Evolutionary conservation across 2,329 filamentous ascomycete species (phyloP).

Genomic region (Beauveria sp.): DNA sequence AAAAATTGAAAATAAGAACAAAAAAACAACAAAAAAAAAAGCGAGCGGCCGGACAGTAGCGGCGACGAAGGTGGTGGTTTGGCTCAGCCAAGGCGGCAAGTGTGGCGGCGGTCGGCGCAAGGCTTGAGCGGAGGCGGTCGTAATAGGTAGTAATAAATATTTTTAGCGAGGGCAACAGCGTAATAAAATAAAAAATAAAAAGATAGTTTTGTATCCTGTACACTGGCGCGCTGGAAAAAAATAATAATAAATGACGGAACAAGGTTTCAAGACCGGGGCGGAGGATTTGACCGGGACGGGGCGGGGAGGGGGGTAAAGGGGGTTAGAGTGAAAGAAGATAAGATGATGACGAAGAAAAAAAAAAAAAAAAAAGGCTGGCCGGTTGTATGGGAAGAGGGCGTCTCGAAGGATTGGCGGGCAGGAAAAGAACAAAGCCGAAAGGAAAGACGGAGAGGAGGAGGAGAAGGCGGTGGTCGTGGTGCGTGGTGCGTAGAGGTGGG

Average conservation of each 20-base stretch:
- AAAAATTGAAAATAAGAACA: neutral
- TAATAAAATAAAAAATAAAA: neutral
- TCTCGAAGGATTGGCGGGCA: neutral
- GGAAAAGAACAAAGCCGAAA: neutral
- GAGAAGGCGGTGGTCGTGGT: neutral
- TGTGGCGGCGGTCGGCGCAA: constrained; percentile 4
- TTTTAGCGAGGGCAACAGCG: neutral
- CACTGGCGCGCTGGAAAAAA: neutral
- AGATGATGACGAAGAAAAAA: neutral
- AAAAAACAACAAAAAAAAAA: neutral
- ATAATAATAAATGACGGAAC: neutral
- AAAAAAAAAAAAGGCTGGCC: neutral
- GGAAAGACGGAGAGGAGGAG: neutral
- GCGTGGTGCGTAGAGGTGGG: neutral
- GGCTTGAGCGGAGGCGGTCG: constrained; percentile 2
- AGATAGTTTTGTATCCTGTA: neutral
- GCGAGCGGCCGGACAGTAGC: neutral
- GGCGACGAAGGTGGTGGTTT: neutral
- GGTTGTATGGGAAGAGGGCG: neutral
- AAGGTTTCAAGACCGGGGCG: neutral
- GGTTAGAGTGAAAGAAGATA: neutral
- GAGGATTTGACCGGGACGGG: neutral
- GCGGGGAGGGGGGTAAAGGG: neutral
- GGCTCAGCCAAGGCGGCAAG: constrained; percentile 7
- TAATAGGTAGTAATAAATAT: neutral